Evolutionary conservation across 768 basidiomycete species (phyloP).

Genomic region (Hericium rajendrae): DNA sequence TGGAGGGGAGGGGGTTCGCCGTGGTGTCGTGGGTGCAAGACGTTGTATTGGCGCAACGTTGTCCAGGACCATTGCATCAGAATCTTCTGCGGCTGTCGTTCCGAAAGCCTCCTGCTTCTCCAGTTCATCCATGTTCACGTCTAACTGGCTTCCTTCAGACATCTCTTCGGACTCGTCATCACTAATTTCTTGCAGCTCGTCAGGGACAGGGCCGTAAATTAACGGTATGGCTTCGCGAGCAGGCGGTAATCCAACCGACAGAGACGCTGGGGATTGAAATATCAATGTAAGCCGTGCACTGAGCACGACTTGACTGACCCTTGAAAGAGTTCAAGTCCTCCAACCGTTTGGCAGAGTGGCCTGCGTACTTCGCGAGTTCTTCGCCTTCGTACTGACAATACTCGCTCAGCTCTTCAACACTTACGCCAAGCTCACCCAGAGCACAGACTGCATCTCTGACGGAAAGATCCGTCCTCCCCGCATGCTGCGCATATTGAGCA

Average conservation of each 20-base stretch:
- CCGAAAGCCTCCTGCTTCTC: constrained; percentile 12
- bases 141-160: neutral
- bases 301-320: constrained; percentile 36
- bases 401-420: constrained; percentile 57
- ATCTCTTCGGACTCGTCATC: constrained; percentile 23
- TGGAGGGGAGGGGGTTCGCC: constrained; percentile 27
- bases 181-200: constrained; percentile 19
- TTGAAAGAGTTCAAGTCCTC: constrained; percentile 70
- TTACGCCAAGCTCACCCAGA: constrained; percentile 67
- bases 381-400: constrained; percentile 57
- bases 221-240: constrained; percentile 48
- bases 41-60: constrained; percentile 5
- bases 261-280: constrained; percentile 39
- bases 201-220: constrained; percentile 25
- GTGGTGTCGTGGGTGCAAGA: constrained; percentile 12
- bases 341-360: constrained; percentile 50
- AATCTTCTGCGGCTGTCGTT: constrained; percentile 3
- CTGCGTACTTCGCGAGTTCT: constrained; percentile 60
- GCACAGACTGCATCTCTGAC: constrained; percentile 54
- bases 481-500: constrained; percentile 65
- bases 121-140: constrained; percentile 8
- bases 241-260: constrained; percentile 46
- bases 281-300: constrained; percentile 17
- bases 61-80: neutral
- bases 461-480: constrained; percentile 53